Evolutionary conservation across 768 basidiomycete genomes (phyloP), one percentile per base, ranked within the genome.

Genomic region (Rhodosporidiobolus sp.): DNA sequence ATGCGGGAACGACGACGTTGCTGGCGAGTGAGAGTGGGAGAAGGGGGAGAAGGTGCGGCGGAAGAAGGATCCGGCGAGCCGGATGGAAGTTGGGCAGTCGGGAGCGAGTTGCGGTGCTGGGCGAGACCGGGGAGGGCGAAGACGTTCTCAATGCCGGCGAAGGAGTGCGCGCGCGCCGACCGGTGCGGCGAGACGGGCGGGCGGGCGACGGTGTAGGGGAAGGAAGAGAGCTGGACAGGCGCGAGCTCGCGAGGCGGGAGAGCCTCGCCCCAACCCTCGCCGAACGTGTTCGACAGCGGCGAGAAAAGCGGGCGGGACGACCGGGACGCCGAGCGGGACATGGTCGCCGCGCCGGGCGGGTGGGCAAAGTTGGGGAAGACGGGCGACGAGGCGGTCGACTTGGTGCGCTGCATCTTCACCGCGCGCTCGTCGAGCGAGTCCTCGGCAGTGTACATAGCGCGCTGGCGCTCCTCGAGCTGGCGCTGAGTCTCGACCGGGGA

Each of bases 401-500:
- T 60, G 30, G 20, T 45, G 6, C 73, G 53, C 16, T 63, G 49
- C 66, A 75, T 67, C 46, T 56, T 49, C 50, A 60, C 52, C 2
- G 73, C 66, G 46, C 66, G 73, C 48, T 67, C 62, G 58, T 75
- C 69, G 57, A 75, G 56, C 35, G 57, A 54, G 24, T 24, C 63
- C 30, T 63, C 66, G 64, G 66, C 67, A n/a, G 57, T 30, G 4
- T 53, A 38, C 46, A 70, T 32, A 24, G 66, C 65, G 17, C 46
- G 53, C 48, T 67, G 70, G 58, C 73, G 69, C 16, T 46, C 54
- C 16, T 70, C 69, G 66, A 67, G 52, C 35, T 70, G 62, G 1
- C 66, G 61, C 38, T 70, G 66, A 52, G 73, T 75, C 43, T 75
- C 73, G 69, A 75, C 73, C 10, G 73, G 73, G 14, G 69, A 65